Percentiles rank a stretch among this genome's conserved stretches.
These are phyloP conservation scores for Lomentospora prolificans DNA, from an alignment of 2,329 filamentous ascomycete species.

Conservation along the genomic window DNA sequence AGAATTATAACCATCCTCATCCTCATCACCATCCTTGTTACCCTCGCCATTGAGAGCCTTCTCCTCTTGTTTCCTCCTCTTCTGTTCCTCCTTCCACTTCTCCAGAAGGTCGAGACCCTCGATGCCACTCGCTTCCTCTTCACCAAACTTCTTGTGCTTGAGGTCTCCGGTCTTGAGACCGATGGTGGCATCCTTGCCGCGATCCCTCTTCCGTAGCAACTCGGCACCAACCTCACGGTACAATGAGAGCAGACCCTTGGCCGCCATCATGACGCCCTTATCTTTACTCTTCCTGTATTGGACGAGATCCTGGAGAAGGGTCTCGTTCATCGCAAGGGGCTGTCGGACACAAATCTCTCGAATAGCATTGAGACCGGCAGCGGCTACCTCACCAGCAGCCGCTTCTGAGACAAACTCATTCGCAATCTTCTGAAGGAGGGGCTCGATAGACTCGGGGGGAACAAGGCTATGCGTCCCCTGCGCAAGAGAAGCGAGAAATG, in stretches of 20 bases:
- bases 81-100: constrained; percentile 88
- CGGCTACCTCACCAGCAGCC: constrained; percentile 78
- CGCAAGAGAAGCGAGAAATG: constrained; percentile 83
- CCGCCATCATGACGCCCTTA: constrained; percentile 98
- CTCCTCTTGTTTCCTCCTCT: constrained; percentile 60
- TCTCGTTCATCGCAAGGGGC: constrained; percentile 92
- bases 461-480: constrained; percentile 88
- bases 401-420: constrained; percentile 98
- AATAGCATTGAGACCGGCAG: constrained; percentile 88
- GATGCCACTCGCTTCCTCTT: constrained; percentile 70
- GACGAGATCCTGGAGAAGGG: constrained; percentile 87
- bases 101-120: constrained; percentile 87
- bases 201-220: constrained; percentile 78
- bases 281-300: constrained; percentile 97
- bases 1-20: constrained; percentile 47
- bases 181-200: constrained; percentile 85
- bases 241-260: constrained; percentile 79
- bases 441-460: constrained; percentile 84
- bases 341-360: constrained; percentile 88
- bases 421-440: constrained; percentile 86
- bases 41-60: constrained; percentile 56
- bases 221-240: constrained; percentile 89
- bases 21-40: constrained; percentile 51
- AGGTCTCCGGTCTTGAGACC: constrained; percentile 66
- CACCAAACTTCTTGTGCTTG: constrained; percentile 71